Base-by-base conservation (phyloP, 371 early-diverging fungal species). In the Dinochytrium kinnereticum region DNA sequence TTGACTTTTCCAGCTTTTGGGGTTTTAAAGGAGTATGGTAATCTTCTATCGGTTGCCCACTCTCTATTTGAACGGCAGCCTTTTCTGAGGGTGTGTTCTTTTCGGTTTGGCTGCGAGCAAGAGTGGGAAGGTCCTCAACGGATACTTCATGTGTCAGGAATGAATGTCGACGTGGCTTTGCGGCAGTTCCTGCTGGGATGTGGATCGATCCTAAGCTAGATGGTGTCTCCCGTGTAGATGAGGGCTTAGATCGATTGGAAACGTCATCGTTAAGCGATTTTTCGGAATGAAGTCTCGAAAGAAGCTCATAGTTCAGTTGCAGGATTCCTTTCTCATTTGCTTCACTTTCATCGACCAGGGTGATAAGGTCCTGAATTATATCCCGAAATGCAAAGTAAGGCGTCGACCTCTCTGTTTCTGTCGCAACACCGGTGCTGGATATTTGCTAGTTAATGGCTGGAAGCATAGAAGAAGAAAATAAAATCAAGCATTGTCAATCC, bases 361-460 rank as follows among this genome's bases (percentile, higher is more conserved):
- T 36, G 38, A 87, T 21, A 21, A 87, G 69, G 44, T 87, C 87
- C 17, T 55, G 34, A 10, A 87, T 55, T 24, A 87, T 68, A 10
- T 76, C 76, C 30, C 82, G 76, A 53, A 74, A 87, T 10, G 77
- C 55, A 64, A 68, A 86, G 73, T 78, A 85, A 1, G 81, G 76
- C 21, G 82, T 87, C 17, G 80, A 57, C 38, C 72, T 70, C 67
- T 87, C 87, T 72, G 80, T 86, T 69, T 87, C 85, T 0, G 72
- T 68, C 1, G 75, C 72, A 21, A 38, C 40, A 10, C 76, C 82
- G 34, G 73, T 64, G 67, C 84, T 84, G 36, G 26, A 44, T 39
- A 72, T 33, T 26, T 26, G 7, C 30, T 3, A 28, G 66, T 64
- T 36, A 51, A 21, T 2, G 17, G 19, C 10, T 33, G 44, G 40